Conservation (phyloP, 2,329 filamentous ascomycete genomes). For the Cordyceps tenuipes region DNA sequence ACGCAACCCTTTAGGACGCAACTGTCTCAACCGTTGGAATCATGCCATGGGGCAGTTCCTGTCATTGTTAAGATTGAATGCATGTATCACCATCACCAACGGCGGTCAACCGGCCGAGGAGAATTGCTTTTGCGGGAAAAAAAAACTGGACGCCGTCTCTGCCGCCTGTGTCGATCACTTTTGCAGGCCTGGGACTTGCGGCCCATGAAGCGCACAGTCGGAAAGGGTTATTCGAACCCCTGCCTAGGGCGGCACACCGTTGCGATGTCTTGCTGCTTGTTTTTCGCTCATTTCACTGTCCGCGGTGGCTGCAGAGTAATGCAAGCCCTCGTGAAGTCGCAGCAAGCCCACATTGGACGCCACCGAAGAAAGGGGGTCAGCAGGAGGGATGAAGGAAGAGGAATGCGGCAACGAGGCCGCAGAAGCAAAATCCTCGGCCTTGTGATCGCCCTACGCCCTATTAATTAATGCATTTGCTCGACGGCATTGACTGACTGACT, state of each 20-base stretch:
- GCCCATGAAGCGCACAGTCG: slow-evolving; percentile 1
- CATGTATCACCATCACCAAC: too few species aligned
- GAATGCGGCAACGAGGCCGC: not conserved
- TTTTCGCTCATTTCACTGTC: not conserved
- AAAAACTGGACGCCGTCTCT: not conserved
- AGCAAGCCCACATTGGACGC: not conserved
- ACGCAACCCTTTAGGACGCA: too few species aligned
- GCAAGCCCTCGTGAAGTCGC: not conserved
- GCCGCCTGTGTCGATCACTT: not conserved
- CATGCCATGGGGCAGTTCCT: not conserved
- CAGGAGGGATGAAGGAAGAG: not conserved
- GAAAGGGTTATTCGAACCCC: not conserved
- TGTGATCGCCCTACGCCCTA: too few species aligned
- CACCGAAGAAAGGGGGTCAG: not conserved
- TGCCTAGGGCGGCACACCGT: slow-evolving; percentile 1
- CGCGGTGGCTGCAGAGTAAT: not conserved
- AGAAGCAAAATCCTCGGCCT: not conserved
- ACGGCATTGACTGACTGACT: too few species aligned
- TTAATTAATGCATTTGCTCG: not conserved
- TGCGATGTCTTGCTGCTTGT: slow-evolving; percentile 4
- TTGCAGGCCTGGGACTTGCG: not conserved
- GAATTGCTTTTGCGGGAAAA: not conserved
- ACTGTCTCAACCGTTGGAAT: not conserved
- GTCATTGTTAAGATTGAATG: not conserved
- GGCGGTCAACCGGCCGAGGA: not conserved